Percentiles rank a stretch among this genome's conserved stretches.
Evolutionary conservation across 2,329 filamentous ascomycete species (phyloP).

Genomic region (Beauveria bassiana): DNA sequence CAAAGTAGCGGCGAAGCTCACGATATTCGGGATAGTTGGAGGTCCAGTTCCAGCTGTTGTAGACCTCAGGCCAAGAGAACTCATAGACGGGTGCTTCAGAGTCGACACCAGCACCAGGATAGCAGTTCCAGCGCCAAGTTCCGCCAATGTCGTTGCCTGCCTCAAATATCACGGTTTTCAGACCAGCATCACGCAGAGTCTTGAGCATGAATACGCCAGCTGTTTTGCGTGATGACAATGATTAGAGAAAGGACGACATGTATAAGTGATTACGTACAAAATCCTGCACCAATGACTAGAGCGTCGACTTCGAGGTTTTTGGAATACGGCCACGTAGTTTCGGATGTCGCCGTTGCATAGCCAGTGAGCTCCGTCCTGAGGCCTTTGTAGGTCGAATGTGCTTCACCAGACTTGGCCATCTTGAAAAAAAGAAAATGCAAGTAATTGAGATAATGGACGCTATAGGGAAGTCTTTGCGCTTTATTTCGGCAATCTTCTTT

Average conservation of each 20-base stretch:
- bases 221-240: background rate
- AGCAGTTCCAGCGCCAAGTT: constrained; percentile 44
- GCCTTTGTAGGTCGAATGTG: background rate
- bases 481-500: too few species aligned
- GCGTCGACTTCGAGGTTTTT: constrained; percentile 11
- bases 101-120: constrained; percentile 42
- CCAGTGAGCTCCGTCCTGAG: background rate
- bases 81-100: constrained; percentile 37
- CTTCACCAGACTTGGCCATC: background rate
- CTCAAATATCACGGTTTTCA: constrained; percentile 37
- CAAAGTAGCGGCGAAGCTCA: constrained; percentile 46
- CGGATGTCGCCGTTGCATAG: background rate
- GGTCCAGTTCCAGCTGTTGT: constrained; percentile 43
- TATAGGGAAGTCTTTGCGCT: too few species aligned
- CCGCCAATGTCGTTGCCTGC: constrained; percentile 38
- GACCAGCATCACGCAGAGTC: constrained; percentile 36
- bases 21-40: constrained; percentile 36
- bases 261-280: background rate
- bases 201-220: constrained; percentile 35
- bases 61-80: constrained; percentile 36
- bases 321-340: background rate
- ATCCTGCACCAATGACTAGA: constrained; percentile 17
- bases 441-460: too few species aligned
- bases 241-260: background rate
- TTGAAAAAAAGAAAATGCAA: background rate